Percentiles rank a stretch among this genome's conserved stretches.
Evolutionary conservation across 345 rosid genomes (phyloP).

Genomic region (Lepidium didymum): DNA sequence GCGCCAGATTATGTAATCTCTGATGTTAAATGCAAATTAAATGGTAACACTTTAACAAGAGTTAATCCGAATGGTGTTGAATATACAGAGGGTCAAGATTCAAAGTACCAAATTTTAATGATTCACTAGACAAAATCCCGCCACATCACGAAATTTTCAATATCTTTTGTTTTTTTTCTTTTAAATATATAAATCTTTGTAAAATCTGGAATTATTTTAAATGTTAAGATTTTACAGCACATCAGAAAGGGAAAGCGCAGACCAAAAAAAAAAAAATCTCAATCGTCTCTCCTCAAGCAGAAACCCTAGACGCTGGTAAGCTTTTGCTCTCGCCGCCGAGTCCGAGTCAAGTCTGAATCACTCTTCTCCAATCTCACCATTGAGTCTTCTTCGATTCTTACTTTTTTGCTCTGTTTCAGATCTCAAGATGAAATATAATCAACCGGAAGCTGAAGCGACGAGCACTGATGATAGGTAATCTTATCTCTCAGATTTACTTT

Average conservation of each 20-base stretch:
- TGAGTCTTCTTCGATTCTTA: slow-evolving; percentile 5
- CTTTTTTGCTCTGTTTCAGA: slow-evolving; percentile 24
- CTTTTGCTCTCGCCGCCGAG: not conserved
- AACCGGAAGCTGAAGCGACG: slow-evolving; percentile 36
- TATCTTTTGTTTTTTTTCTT: too few species aligned
- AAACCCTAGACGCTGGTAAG: slow-evolving; percentile 29
- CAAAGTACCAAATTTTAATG: not conserved
- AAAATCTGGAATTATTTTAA: not conserved
- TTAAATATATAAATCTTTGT: not conserved
- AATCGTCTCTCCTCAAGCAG: slow-evolving; percentile 12
- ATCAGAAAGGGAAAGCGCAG: not conserved
- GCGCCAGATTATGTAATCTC: not conserved
- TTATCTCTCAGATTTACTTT: not conserved
- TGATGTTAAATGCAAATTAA: not conserved
- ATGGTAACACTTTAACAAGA: not conserved
- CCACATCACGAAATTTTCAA: not conserved
- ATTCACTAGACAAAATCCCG: not conserved
- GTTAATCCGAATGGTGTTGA: not conserved
- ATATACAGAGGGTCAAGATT: not conserved
- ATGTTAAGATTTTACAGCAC: not conserved
- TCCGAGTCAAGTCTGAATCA: slow-evolving; percentile 23
- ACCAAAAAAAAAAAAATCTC: not conserved
- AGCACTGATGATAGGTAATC: slow-evolving; percentile 37
- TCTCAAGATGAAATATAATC: slow-evolving; percentile 59
- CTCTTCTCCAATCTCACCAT: not conserved